Conservation (phyloP, 306 rosid genomes). For the Pterocarpus santalinus region DNA sequence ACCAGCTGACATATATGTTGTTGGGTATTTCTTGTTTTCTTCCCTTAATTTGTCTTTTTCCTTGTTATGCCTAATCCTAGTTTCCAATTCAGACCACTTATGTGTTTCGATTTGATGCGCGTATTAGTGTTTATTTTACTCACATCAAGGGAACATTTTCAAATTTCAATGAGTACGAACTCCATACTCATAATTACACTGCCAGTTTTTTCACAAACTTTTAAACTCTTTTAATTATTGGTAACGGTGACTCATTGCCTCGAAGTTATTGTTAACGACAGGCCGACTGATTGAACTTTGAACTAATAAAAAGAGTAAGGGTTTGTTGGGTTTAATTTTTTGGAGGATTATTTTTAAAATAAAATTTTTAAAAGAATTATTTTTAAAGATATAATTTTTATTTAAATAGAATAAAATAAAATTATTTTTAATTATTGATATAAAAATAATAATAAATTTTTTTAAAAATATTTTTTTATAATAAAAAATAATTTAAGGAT, state of each 20-base stretch:
- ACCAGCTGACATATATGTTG: slow-evolving; percentile 68
- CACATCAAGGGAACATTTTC: not conserved
- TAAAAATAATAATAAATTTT: too few species aligned
- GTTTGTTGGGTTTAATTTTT: too few species aligned
- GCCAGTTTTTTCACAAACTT: not conserved
- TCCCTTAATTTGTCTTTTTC: not conserved
- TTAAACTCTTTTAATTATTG: not conserved
- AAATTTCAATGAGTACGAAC: not conserved
- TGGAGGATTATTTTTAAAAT: too few species aligned
- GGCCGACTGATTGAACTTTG: too few species aligned
- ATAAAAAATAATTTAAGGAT: too few species aligned
- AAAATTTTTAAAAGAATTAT: too few species aligned
- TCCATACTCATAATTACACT: slow-evolving; percentile 21
- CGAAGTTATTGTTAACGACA: too few species aligned
- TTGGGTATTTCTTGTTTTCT: slow-evolving; percentile 56
- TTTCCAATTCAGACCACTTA: slow-evolving; percentile 10
- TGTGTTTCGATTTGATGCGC: not conserved
- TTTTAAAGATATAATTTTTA: too few species aligned
- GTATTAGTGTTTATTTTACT: not conserved
- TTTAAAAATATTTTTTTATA: too few species aligned
- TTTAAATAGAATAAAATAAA: too few species aligned
- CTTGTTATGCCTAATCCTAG: not conserved
- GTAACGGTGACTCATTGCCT: not conserved
- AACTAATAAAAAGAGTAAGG: too few species aligned
- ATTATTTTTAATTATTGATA: too few species aligned